Evolutionary conservation across 805 yeast species (phyloP), one percentile per base, ranked within the genome.

Genomic region (Saccharomycopsis schoenii): DNA sequence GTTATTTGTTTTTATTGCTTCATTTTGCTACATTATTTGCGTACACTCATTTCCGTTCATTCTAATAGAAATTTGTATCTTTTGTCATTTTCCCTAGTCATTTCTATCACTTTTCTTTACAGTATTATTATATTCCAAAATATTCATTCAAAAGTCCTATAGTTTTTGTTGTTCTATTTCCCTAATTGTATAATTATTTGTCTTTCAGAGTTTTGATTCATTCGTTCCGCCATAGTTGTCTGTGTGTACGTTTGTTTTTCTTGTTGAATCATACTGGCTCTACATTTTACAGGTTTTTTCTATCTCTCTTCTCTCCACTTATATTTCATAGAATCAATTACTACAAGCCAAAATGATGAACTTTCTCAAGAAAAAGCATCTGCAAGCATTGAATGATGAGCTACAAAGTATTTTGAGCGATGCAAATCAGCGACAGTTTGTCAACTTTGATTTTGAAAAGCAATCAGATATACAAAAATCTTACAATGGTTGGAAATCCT

Each of bases 401-500:
- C 76, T 87, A 24, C 78, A 83, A 56, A 83, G 80, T 58, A 70
- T 85, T 0, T 86, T 86, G 70, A 79, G 82, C 65, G 86, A 83
- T 62, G 76, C 82, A 57, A 86, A 89, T 57, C 81, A 81, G 66
- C 76, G 75, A 62, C 79, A 89, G 3, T 76, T 86, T 58, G 75
- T 77, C 63, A 82, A 84, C 70, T 68, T 84, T 57, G 76, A 82
- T 2, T 68, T 83, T 19, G 91, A 87, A 67, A 86, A 86, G 62
- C 73, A 75, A 19, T 75, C 77, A 40, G 76, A 79, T 21, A 70
- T 77, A 55, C 80, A 76, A 57, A 82, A 79, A 17, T 87, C 91
- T 1, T 71, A 85, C 21, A 81, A 80, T 62, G 92, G 92, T 1
- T 86, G 93, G 92, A 86, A 83, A 65, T 75, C 83, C 1, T 71